A percentile compares a stretch with the other conserved stretches of the same genome.
These are phyloP conservation scores for Hura crepitans DNA, from an alignment of 441 rosid species.

Conservation along the genomic window DNA sequence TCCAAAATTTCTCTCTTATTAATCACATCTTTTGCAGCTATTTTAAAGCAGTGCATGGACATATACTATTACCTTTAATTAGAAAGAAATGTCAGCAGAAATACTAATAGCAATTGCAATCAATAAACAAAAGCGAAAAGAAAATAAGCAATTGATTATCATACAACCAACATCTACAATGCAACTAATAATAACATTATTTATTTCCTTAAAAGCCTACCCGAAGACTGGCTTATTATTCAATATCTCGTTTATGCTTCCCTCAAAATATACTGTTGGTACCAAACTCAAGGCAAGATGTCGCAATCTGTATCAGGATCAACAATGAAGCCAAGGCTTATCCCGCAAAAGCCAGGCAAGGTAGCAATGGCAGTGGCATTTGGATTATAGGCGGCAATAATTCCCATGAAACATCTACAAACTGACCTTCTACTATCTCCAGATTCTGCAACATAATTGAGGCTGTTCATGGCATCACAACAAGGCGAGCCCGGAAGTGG, in stretches of 20 bases:
- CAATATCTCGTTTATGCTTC: neutral
- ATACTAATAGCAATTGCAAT: neutral
- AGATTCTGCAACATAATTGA: slow-evolving; percentile 43
- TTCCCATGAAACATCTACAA: slow-evolving; percentile 57
- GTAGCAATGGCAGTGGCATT: slow-evolving; percentile 70
- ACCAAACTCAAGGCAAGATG: slow-evolving; percentile 21
- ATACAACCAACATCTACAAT: neutral
- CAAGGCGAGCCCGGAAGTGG: slow-evolving; percentile 69
- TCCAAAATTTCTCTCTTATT: no score
- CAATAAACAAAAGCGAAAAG: neutral
- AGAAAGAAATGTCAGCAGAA: neutral
- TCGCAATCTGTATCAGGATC: slow-evolving; percentile 62
- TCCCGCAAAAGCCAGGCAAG: slow-evolving; percentile 70
- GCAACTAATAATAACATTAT: neutral
- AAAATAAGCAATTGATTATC: neutral
- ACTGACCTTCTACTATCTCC: slow-evolving; percentile 33
- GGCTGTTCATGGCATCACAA: slow-evolving; percentile 56
- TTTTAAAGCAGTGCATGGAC: no score
- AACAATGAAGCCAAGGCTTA: slow-evolving; percentile 55
- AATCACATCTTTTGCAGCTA: no score
- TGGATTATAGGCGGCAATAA: slow-evolving; percentile 40
- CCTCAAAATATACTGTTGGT: neutral
- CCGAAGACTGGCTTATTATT: slow-evolving; percentile 23
- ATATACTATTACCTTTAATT: neutral
- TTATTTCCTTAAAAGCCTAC: slow-evolving; percentile 1